Base-by-base conservation (phyloP, 2,329 filamentous ascomycete genomes). In the Apiospora phragmitis region DNA sequence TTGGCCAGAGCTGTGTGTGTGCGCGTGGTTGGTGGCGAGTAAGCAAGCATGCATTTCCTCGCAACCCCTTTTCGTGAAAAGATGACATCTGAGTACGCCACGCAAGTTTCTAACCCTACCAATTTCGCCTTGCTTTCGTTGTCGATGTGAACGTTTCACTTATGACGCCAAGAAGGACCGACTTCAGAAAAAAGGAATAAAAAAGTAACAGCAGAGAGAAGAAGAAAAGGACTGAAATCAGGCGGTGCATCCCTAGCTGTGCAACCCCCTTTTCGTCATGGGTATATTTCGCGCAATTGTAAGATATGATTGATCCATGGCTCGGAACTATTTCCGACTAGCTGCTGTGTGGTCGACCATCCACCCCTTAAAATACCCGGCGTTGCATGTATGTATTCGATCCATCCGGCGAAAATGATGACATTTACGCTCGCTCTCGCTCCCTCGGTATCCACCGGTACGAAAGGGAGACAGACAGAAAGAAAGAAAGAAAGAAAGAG, bases 221-320 rank as follows among this genome's bases (percentile, higher is more conserved):
- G 47, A 14, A n/a, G 26, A 38, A n/a, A 35, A 38, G 55, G 32
- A 62, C 55, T 38, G 55, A 35, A 59, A 59, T 59, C 32, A 35
- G 32, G 55, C 12, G 55, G 55, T 59, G 51, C 51, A 59, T 51
- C n/a, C 26, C 43, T n/a, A 18, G 9, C 12, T 9, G 21, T 35
- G 51, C 51, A 35, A 59, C 29, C 51, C 18, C 51, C 51, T 59
- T 35, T 32, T 59, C 43, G 51, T 59, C 51, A 35, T 9, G 51
- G 51, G 51, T 59, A 59, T 59, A 59, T 59, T 59, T 59, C 51
- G 51, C 51, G 51, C 51, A 59, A 59, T 59, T 59, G 51, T 35
- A 59, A 32, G 51, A 59, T 32, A 32, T 35, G 29, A 59, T 59
- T 32, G 29, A 59, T 59, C 51, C 51, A 21, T 35, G 51, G 26